These are phyloP conservation scores for Cryptomeria japonica DNA, from an alignment of 75 land plant species.

Conservation along the genomic window DNA sequence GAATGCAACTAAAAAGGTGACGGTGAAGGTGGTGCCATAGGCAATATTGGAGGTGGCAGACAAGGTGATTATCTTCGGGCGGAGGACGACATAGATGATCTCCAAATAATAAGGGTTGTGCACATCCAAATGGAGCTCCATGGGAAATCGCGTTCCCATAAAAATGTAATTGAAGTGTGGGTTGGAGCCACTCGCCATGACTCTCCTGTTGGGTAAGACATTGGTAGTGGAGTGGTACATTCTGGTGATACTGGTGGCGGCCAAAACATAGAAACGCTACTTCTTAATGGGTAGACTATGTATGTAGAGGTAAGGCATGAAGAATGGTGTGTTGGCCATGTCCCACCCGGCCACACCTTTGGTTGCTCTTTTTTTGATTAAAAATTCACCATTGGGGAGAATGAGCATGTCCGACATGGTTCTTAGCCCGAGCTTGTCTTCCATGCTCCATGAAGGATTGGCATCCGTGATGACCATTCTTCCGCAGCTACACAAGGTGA, in stretches of 20 bases:
- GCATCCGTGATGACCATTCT: slow-evolving; percentile 43
- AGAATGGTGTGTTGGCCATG: slow-evolving; percentile 29
- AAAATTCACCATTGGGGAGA: slow-evolving; percentile 62
- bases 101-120: slow-evolving; percentile 36
- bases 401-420: slow-evolving; percentile 79
- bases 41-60: slow-evolving; percentile 10
- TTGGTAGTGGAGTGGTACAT: slow-evolving; percentile 69
- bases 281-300: neutral
- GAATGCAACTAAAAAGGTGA: neutral
- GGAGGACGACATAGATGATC: neutral
- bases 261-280: neutral
- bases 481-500: slow-evolving; percentile 41
- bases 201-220: slow-evolving; percentile 49
- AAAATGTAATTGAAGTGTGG: slow-evolving; percentile 27
- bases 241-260: slow-evolving; percentile 26
- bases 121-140: slow-evolving; percentile 25
- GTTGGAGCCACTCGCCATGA: slow-evolving; percentile 20
- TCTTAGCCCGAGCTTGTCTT: slow-evolving; percentile 56
- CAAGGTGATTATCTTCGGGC: slow-evolving; percentile 7
- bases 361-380: slow-evolving; percentile 60
- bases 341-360: slow-evolving; percentile 66
- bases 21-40: slow-evolving; percentile 20
- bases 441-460: slow-evolving; percentile 63
- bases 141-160: slow-evolving; percentile 42
- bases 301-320: slow-evolving; percentile 47